A percentile compares a stretch with the other conserved stretches of the same genome.
Evolutionary conservation across 768 basidiomycete genomes (phyloP).

Genomic region (Calocera cornea): DNA sequence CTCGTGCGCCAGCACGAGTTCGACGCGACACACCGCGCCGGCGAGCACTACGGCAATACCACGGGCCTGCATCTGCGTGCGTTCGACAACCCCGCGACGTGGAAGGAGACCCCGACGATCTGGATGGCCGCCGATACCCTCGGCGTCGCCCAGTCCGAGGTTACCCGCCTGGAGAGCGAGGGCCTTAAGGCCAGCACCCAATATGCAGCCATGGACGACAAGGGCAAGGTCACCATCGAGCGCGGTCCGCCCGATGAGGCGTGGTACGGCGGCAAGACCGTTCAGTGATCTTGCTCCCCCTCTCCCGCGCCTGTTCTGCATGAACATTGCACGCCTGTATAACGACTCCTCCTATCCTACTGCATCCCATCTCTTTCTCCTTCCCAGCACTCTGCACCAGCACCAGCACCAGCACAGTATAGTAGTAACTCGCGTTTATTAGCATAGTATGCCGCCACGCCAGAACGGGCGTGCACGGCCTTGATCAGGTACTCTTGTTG

Average conservation of each 20-base stretch:
- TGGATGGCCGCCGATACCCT: slow-evolving; percentile 25
- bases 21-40: slow-evolving; percentile 4
- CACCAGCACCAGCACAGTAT: no score
- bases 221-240: slow-evolving; percentile 20
- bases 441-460: no score
- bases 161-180: slow-evolving; percentile 19
- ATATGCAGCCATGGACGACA: slow-evolving; percentile 22
- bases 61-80: slow-evolving; percentile 23
- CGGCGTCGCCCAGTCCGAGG: slow-evolving; percentile 23
- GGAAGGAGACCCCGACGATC: slow-evolving; percentile 25
- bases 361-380: no score
- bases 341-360: no score
- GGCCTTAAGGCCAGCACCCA: slow-evolving; percentile 22
- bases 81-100: slow-evolving; percentile 27
- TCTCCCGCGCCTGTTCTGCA: background rate
- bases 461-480: no score
- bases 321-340: background rate
- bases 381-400: no score
- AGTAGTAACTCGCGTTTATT: no score
- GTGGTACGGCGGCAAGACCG: slow-evolving; percentile 17
- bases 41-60: slow-evolving; percentile 22
- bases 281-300: background rate
- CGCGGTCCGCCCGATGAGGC: slow-evolving; percentile 24
- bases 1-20: slow-evolving; percentile 13
- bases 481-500: no score